Base-by-base conservation (phyloP, 495 filamentous ascomycete genomes). In the Aspergillus asperescens region DNA sequence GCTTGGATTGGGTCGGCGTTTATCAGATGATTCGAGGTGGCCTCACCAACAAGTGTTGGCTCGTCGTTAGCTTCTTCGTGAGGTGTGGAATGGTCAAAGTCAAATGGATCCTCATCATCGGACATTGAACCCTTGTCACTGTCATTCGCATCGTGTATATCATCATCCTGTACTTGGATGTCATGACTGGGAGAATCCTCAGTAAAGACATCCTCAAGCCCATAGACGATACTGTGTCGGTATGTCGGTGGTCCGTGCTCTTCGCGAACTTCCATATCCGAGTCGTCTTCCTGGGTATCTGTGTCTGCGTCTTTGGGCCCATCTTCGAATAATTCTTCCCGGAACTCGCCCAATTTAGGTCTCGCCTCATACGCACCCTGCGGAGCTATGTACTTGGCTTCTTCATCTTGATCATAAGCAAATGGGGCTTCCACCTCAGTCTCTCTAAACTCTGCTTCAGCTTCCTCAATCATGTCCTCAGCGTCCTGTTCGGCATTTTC, bases 21-120 rank as follows among this genome's bases (percentile, higher is more conserved):
- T 16, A 40, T 20, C 2, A 38, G 3, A n/a, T 28, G 10, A 12
- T 28, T 41, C 10, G 28, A 3, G 27, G 61, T 58, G 25, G 52
- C 25, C n/a, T 44, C 50, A 8, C 57, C 53, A 27, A 61, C 32
- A 5, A 16, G 34, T 10, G 52, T 60, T 16, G 60, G 25, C 22
- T 62, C 65, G 20, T 61, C 53, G 5, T 69, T 50, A 29, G 59
- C 54, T 40, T 46, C 51, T 31, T 55, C 52, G 38, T 48, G 37
- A 7, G 56, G 32, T 22, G 61, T 35, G 9, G 29, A 35, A 8
- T 5, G 4, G 19, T 35, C 44, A 7, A 15, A 10, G 6, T 47
- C 61, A 29, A 44, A 18, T 7, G 49, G 16, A n/a, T 48, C 55
- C 6, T 55, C 52, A 13, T 56, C 46, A 16, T 65, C 53, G 15